Percentiles rank a stretch among this genome's conserved stretches.
phyloP scores from a whole-genome alignment of 2,329 filamentous ascomycete species.

The Helotiales sp. region DNA sequence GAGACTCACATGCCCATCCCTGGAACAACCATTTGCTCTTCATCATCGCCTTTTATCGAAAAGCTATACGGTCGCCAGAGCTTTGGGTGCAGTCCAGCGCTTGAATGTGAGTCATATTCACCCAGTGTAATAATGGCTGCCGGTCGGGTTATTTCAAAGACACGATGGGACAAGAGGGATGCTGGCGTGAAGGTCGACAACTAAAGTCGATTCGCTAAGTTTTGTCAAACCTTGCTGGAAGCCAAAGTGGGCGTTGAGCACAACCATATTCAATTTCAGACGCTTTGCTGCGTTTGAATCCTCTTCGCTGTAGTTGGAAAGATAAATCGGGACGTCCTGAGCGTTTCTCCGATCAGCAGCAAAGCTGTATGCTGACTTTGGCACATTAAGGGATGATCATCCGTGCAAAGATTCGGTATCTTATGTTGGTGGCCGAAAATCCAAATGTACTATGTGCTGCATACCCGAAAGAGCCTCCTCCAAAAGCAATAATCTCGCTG shows the following conservation, averaged over 20 bases:
- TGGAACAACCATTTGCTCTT: background rate
- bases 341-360: background rate
- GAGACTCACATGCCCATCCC: background rate
- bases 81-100: background rate
- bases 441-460: background rate
- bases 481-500: background rate
- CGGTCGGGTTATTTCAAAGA: background rate
- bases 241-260: background rate
- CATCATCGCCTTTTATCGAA: background rate
- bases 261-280: background rate
- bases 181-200: background rate
- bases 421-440: background rate
- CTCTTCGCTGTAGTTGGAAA: background rate
- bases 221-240: background rate
- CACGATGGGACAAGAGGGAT: background rate
- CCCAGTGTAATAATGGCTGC: background rate
- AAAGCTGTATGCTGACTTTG: background rate
- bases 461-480: background rate
- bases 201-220: background rate
- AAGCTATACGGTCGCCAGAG: background rate
- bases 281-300: background rate
- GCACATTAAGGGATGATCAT: background rate
- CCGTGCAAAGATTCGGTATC: too few relatives aligned
- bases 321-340: background rate
- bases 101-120: background rate